Evolutionary conservation across 148 eudicot species (phyloP), one percentile per base, ranked within the genome.

Genomic region (Arbutus unedo): DNA sequence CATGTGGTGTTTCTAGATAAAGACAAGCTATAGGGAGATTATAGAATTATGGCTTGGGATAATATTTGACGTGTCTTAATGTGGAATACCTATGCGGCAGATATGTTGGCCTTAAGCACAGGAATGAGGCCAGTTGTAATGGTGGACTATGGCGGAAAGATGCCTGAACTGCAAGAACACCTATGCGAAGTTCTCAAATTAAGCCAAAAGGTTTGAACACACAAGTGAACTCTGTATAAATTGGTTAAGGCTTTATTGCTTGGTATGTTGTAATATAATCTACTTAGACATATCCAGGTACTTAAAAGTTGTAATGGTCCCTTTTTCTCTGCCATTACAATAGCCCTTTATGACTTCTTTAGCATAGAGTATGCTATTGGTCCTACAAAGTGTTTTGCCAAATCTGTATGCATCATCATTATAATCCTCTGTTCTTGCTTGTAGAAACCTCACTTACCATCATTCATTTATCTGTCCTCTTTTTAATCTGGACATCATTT

Each of bases 131-230:
- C 99, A 16, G 93, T 91, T 83, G 85, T 96, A 76, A 94, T 96
- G 99, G 92, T 96, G 64, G 99, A 96, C 89, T 96, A 96, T 86
- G 99, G 99, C 85, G 99, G 99, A 84, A 96, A 92, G 92, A 89
- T 96, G 98, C 99, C 99, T 64, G 97, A 94, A 86, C 83, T 96
- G 82, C 93, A 87, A 89, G 88, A 89, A 31, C 90, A 80, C 5
- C 89, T 96, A 68, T 90, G 92, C 81, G 82, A 89, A 23, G 84
- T 96, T 83, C 84, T 93, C 80, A 83, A 88, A 77, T 75, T 82
- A 48, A 84, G 92, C 85, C 90, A 89, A 73, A 89, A 94, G 99
- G 99, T 96, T 77, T 45, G 79, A 48, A 8, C 16, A 8, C 16
- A 13, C 18, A 74, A 73, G 79, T 44, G 3, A 74, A n/a, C 48